Percentiles rank a stretch among this genome's conserved stretches.
Evolutionary conservation across 331 rosid genomes (phyloP).

Genomic region (Malus hybrid): DNA sequence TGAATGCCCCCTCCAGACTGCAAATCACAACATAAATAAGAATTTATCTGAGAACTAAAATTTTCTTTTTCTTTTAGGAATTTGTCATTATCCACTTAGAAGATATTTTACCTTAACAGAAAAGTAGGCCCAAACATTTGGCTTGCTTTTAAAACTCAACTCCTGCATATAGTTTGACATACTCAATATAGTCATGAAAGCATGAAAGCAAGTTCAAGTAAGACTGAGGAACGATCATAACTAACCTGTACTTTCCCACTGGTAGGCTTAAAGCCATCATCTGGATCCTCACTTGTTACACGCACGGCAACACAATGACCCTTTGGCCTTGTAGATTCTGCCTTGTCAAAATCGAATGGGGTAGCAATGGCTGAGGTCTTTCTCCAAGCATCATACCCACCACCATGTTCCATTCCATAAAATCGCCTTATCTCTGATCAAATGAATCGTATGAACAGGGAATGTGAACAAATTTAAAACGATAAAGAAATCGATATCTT

Average conservation of each 20-base stretch:
- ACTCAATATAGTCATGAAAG: constrained; percentile 17
- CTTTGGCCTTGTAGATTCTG: constrained; percentile 77
- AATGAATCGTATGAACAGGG: constrained; percentile 16
- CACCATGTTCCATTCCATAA: constrained; percentile 91
- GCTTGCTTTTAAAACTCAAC: constrained; percentile 98
- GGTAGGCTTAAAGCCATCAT: constrained; percentile 98
- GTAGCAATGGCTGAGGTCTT: constrained; percentile 70
- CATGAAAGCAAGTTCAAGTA: constrained; percentile 5
- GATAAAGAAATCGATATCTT: background rate
- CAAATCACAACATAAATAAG: constrained; percentile 30
- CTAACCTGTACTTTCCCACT: constrained; percentile 98
- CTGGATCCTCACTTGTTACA: constrained; percentile 99
- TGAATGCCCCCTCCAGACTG: constrained; percentile 99
- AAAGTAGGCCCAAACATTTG: constrained; percentile 99
- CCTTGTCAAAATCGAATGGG: constrained; percentile 89
- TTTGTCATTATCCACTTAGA: background rate
- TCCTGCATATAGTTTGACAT: constrained; percentile 44
- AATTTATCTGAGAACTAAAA: constrained; percentile 18
- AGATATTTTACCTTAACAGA: constrained; percentile 76
- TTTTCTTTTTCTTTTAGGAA: background rate
- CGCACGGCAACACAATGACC: constrained; percentile 99
- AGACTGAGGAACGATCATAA: constrained; percentile 13
- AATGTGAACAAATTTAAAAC: constrained; percentile 10
- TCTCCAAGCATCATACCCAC: constrained; percentile 96
- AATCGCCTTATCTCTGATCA: constrained; percentile 83